phyloP scores from a whole-genome alignment of 768 basidiomycete genomes.

The Fomitopsis serialis region DNA sequence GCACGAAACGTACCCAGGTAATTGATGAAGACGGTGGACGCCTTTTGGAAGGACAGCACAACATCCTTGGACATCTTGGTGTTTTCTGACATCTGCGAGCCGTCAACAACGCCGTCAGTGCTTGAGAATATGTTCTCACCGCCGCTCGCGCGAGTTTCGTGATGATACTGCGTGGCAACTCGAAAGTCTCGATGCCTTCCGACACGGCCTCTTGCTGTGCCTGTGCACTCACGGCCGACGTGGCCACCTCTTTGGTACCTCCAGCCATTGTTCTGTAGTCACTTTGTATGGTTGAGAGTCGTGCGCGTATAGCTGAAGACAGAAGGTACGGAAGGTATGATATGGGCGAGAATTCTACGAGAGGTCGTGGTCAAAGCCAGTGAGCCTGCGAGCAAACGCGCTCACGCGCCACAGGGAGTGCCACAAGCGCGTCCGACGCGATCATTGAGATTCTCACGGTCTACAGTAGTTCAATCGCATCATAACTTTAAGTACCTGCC shows the following conservation, averaged over 20 bases:
- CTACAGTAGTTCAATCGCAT: no score
- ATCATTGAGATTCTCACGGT: no score
- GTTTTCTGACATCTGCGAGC: conserved; percentile 68
- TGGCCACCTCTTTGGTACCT: conserved; percentile 43
- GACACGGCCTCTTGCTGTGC: conserved; percentile 77
- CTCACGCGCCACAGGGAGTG: no score
- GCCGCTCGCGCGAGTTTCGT: conserved; percentile 82
- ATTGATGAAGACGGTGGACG: conserved; percentile 93
- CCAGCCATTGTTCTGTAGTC: no score
- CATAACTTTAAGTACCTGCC: no score
- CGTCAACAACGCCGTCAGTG: background rate
- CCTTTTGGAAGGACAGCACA: conserved; percentile 76
- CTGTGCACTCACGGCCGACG: conserved; percentile 58
- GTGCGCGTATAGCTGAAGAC: no score
- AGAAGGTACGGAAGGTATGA: no score
- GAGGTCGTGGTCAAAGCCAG: no score
- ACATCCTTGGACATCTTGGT: conserved; percentile 90
- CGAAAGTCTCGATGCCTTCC: conserved; percentile 85
- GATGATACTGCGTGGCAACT: conserved; percentile 79
- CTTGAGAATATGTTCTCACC: conserved; percentile 29
- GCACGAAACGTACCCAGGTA: conserved; percentile 64
- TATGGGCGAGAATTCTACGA: no score
- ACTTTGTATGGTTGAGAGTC: no score
- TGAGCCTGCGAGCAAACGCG: no score
- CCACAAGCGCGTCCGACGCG: no score